Base-by-base conservation (phyloP, 2,329 filamentous ascomycete genomes). In the Pseudocercospora musae region DNA sequence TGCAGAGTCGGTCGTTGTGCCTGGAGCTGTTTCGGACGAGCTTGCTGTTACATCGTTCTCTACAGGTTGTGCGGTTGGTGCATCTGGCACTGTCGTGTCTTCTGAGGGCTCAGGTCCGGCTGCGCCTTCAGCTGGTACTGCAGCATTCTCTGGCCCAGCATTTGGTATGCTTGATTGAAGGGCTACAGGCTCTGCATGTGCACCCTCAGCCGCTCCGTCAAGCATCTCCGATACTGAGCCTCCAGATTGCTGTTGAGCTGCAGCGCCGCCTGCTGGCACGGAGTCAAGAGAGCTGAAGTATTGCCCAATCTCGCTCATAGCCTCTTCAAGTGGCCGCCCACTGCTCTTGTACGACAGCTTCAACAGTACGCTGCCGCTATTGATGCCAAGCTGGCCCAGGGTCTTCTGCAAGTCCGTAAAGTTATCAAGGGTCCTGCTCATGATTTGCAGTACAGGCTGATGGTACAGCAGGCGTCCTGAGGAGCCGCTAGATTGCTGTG, bases 391-490 rank as follows among this genome's bases (percentile, higher is more conserved):
- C 74, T 96, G 91, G 4, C 87, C 88, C 50, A 99, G 78, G 0
- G 91, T 93, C 81, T 96, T 96, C 75, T 97, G 92, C 62, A 98
- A 83, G 71, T 96, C 93, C 18, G 82, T 81, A 70, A 98, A 91
- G 70, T 91, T 84, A 9, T 89, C 91, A 84, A 96, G 89, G 13
- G 55, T 58, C 66, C 96, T 85, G 66, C 93, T 89, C 52, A 54
- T 18, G 52, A 54, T 40, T 31, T 54, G 52, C 59, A 98, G 78
- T 15, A 92, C 87, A 0, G 95, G 95, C 67, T 87, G 89, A 77
- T 98, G 91, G 72, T 97, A 97, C 75, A 89, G 90, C 57, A 99
- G 78, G 74, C 93, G 87, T 4, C 93, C 94, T 21, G 79, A 73
- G 10, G 44, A 54, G 31, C 89, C 85, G 5, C 81, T 74, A 62